These are phyloP conservation scores for Limnanthes douglasii DNA, from an alignment of 345 rosid species.

Conservation along the genomic window DNA sequence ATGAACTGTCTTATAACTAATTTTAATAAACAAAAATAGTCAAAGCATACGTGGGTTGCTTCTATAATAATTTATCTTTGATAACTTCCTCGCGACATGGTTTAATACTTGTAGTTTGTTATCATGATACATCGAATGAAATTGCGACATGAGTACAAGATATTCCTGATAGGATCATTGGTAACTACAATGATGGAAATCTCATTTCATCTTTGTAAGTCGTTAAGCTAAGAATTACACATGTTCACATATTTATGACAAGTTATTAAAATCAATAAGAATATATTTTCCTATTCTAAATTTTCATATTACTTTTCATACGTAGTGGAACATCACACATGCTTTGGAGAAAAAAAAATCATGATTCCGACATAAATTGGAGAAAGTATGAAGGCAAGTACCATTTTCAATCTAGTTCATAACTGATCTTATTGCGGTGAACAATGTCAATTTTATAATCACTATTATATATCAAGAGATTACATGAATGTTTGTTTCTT, in stretches of 20 bases:
- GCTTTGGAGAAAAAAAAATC: constrained; percentile 27
- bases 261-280: neutral
- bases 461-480: constrained; percentile 24
- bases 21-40: too few species aligned
- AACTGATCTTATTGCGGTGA: constrained; percentile 25
- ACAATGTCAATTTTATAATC: constrained; percentile 23
- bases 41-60: too few species aligned
- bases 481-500: constrained; percentile 13
- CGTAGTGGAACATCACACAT: constrained; percentile 24
- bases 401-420: constrained; percentile 25
- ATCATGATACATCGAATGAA: constrained; percentile 22
- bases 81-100: too few species aligned
- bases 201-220: constrained; percentile 19
- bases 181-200: constrained; percentile 27
- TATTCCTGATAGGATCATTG: constrained; percentile 20
- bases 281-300: neutral
- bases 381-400: constrained; percentile 18
- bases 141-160: constrained; percentile 19
- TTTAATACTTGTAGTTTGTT: neutral
- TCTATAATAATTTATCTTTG: too few species aligned
- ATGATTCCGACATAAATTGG: constrained; percentile 24
- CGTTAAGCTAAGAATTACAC: constrained; percentile 18
- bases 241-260: constrained; percentile 6
- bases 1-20: too few species aligned
- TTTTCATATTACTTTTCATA: neutral